Conservation (phyloP, 108 stramenopile species). For the Cyclotella kingstonii region DNA sequence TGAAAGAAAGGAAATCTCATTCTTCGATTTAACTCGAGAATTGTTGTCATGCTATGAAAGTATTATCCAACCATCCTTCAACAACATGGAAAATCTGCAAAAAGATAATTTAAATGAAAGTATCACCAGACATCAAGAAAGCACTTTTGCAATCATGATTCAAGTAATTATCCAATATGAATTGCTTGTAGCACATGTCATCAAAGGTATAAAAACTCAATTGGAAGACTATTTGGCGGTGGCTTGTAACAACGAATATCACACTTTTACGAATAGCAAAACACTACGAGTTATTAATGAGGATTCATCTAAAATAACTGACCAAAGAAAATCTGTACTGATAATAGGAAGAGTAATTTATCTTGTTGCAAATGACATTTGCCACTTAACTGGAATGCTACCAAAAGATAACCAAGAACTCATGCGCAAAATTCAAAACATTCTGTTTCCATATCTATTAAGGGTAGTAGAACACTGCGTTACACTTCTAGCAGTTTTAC, state of each 20-base stretch:
- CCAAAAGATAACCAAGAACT: slow-evolving; percentile 17
- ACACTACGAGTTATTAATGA: too few relatives aligned
- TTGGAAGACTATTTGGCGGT: too few relatives aligned
- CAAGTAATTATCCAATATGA: slow-evolving; percentile 25
- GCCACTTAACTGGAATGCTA: slow-evolving; percentile 8
- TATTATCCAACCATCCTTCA: slow-evolving; percentile 19
- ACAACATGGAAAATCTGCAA: background rate
- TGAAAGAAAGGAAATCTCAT: background rate
- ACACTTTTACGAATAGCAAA: too few relatives aligned
- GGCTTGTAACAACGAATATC: too few relatives aligned
- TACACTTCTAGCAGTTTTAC: background rate
- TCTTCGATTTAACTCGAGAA: slow-evolving; percentile 1
- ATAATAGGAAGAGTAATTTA: background rate
- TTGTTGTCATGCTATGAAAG: slow-evolving; percentile 19
- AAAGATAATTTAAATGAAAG: background rate
- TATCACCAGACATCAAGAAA: too few relatives aligned
- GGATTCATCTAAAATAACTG: too few relatives aligned
- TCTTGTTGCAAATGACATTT: slow-evolving; percentile 12
- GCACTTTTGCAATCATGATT: background rate
- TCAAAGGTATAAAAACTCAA: too few relatives aligned
- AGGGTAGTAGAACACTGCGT: slow-evolving; percentile 20
- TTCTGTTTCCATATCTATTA: slow-evolving; percentile 24
- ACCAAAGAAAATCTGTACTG: too few relatives aligned
- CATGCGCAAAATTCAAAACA: slow-evolving; percentile 19
- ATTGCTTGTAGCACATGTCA: slow-evolving; percentile 24